phyloP scores from a whole-genome alignment of 2,329 filamentous ascomycete species.

The Stylonectria norvegica region DNA sequence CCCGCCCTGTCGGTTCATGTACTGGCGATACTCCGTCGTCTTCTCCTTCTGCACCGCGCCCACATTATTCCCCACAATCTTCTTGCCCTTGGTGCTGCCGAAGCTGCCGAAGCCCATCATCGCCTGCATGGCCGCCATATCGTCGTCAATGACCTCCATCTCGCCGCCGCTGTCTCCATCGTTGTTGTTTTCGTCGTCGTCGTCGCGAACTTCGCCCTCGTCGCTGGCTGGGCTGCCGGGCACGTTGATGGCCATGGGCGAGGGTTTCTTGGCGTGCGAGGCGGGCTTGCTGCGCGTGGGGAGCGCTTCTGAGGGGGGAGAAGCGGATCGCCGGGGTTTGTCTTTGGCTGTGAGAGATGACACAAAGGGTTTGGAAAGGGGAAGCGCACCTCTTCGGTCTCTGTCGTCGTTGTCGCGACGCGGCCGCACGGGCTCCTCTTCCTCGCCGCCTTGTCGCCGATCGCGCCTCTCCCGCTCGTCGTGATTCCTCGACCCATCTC shows the following conservation, averaged over 20 bases:
- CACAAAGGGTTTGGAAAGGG: background rate
- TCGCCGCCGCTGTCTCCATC: conserved; percentile 20
- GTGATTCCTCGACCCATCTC: conserved; percentile 33
- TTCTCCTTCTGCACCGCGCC: conserved; percentile 86
- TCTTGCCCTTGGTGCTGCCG: conserved; percentile 80
- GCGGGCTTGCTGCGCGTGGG: conserved; percentile 32
- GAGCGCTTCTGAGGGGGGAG: conserved; percentile 30
- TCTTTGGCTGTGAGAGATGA: conserved; percentile 10
- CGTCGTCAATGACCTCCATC: conserved; percentile 57
- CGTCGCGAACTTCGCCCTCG: conserved; percentile 16
- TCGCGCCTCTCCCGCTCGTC: conserved; percentile 25
- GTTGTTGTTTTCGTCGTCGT: conserved; percentile 14
- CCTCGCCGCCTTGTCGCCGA: conserved; percentile 24
- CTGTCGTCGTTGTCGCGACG: conserved; percentile 23
- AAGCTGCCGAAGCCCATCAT: conserved; percentile 92
- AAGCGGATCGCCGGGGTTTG: conserved; percentile 37
- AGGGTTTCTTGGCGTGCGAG: conserved; percentile 12
- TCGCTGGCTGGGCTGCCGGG: conserved; percentile 6
- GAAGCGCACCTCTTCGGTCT: conserved; percentile 24
- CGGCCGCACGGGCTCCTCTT: conserved; percentile 17
- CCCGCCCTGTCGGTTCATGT: conserved; percentile 83
- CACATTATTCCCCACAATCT: conserved; percentile 82
- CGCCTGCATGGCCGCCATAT: conserved; percentile 69
- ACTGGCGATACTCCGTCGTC: conserved; percentile 92
- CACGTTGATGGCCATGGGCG: conserved; percentile 38